Percentiles rank a stretch among this genome's conserved stretches.
phyloP scores from a whole-genome alignment of 768 basidiomycete species.

The Saitozyma sp. region DNA sequence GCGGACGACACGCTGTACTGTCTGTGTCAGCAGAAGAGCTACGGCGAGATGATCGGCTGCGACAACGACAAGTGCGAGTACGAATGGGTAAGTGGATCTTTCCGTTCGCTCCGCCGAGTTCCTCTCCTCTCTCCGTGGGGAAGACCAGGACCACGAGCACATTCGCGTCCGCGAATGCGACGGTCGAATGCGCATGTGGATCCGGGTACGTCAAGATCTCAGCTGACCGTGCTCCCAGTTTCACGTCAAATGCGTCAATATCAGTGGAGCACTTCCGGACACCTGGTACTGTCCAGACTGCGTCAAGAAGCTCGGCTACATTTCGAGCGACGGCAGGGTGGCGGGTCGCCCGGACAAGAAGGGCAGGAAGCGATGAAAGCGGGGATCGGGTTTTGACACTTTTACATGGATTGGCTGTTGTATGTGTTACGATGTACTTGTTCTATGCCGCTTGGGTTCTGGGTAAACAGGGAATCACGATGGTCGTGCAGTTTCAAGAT shows the following conservation, averaged over 20 bases:
- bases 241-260: conserved; percentile 64
- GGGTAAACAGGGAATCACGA: too few species aligned
- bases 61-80: conserved; percentile 75
- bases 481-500: too few species aligned
- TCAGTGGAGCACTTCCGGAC: conserved; percentile 63
- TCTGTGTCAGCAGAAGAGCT: conserved; percentile 78
- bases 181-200: too few species aligned
- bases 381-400: too few species aligned
- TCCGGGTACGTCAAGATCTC: too few species aligned
- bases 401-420: too few species aligned
- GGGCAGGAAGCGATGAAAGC: conserved; percentile 24
- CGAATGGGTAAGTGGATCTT: conserved; percentile 76
- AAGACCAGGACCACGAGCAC: background rate
- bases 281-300: conserved; percentile 66
- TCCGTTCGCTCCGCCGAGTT: conserved; percentile 4
- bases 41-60: conserved; percentile 93
- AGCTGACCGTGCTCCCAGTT: conserved; percentile 55
- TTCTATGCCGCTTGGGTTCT: too few species aligned
- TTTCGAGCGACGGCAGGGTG: conserved; percentile 35
- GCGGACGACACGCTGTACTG: conserved; percentile 74
- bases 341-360: conserved; percentile 33
- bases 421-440: too few species aligned
- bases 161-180: background rate
- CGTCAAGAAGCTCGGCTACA: conserved; percentile 50
- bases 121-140: too few species aligned